These are phyloP conservation scores for Globisporangium emineosum DNA, from an alignment of 352 stramenopile species.

Conservation along the genomic window DNA sequence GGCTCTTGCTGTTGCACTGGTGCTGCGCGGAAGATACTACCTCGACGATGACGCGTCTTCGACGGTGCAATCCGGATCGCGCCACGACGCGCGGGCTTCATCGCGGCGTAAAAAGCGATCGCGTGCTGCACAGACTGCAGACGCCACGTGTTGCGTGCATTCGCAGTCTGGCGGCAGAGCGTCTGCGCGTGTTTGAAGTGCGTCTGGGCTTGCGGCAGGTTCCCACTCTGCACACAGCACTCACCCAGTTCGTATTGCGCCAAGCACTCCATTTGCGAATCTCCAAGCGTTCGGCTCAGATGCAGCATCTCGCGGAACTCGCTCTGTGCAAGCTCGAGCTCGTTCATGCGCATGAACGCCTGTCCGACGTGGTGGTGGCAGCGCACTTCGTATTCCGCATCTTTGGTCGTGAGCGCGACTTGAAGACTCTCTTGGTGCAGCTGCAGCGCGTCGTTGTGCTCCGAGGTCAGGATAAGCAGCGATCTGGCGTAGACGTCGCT, in stretches of 20 bases:
- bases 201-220: constrained; percentile 32
- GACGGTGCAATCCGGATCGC: constrained; percentile 19
- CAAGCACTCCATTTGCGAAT: constrained; percentile 43
- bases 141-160: constrained; percentile 35
- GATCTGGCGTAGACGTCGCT: constrained; percentile 34
- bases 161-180: constrained; percentile 45
- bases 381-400: constrained; percentile 41
- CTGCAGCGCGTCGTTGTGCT: constrained; percentile 38
- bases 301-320: constrained; percentile 41
- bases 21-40: neutral
- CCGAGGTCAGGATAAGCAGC: constrained; percentile 32
- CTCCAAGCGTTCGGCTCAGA: constrained; percentile 31
- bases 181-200: constrained; percentile 40
- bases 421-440: constrained; percentile 48
- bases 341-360: constrained; percentile 31
- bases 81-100: constrained; percentile 29
- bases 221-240: constrained; percentile 30
- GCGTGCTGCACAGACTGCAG: constrained; percentile 41
- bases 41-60: neutral
- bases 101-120: constrained; percentile 48
- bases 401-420: constrained; percentile 26
- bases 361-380: constrained; percentile 38
- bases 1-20: neutral
- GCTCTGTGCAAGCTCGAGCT: constrained; percentile 33
- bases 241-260: constrained; percentile 52